Conservation (phyloP, 495 filamentous ascomycete species). For the Podospora conica region DNA sequence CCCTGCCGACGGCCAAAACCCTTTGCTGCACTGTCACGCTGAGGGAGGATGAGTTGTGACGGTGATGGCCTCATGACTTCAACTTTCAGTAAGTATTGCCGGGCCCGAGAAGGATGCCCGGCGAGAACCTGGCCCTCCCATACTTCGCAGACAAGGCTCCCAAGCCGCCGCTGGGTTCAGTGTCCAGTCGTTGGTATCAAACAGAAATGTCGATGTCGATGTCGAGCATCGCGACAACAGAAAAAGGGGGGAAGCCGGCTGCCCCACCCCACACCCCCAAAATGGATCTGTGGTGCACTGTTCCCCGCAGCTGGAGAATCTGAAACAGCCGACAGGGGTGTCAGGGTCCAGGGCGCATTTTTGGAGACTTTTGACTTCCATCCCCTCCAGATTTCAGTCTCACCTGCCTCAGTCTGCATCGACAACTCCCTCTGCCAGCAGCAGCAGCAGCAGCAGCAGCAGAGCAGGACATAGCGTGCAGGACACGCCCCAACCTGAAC, state of each 20-base stretch:
- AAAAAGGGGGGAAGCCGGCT: neutral
- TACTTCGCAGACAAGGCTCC: neutral
- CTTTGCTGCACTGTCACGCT: neutral
- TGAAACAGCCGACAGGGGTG: slow-evolving; percentile 3
- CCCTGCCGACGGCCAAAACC: neutral
- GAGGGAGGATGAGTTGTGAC: neutral
- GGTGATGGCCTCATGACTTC: neutral
- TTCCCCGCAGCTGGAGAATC: neutral
- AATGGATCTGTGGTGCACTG: neutral
- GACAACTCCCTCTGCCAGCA: neutral
- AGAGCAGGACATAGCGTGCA: neutral
- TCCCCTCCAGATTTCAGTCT: neutral
- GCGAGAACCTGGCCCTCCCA: neutral
- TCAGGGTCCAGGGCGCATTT: neutral
- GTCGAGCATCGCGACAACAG: neutral
- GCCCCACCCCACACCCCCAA: neutral
- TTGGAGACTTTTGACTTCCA: neutral
- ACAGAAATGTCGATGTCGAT: neutral
- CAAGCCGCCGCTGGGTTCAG: neutral
- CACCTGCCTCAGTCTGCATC: neutral
- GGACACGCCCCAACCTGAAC: neutral
- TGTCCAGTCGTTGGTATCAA: neutral
- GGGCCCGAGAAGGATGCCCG: too few species aligned
- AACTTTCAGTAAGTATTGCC: neutral
- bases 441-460: too few species aligned